Base-by-base conservation (phyloP, 306 rosid genomes). In the Dryas drummondii region DNA sequence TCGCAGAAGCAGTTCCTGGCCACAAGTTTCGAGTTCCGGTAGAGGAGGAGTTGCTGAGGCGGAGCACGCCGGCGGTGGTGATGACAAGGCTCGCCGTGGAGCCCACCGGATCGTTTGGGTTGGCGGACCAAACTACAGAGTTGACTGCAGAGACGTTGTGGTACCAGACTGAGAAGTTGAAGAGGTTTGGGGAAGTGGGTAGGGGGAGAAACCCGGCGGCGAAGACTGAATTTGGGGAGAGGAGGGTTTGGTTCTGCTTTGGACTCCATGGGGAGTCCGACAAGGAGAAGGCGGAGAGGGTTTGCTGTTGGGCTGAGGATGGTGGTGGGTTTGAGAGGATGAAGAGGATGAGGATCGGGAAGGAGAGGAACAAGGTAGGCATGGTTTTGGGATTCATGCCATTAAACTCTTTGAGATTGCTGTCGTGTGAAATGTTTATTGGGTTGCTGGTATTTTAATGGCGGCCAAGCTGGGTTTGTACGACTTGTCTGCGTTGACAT, bases 151-250 rank as follows among this genome's bases (percentile, higher is more conserved):
- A 80, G 57, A 81, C 27, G 19, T 80, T 69, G 40, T 54, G 9
- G 82, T 70, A 89, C 90, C 91, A 87, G 60, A 91, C 53, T 10
- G 94, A 89, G 91, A 91, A 91, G 37, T 61, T 76, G 87, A 66
- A 89, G 76, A 44, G 81, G 45, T 77, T 77, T 42, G 3, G 58
- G 37, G 83, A 62, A 7, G 41, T 26, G 44, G 92, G 79, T 7
- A 54, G 13, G 57, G 14, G 70, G 3, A 9, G 54, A 66, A 91
- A 91, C 4, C 97, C 97, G 4, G 97, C 91, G 14, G 85, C 57
- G 89, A 91, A 91, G 48, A 66, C 51, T 41, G 82, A 75, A 79
- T 86, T 83, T n/a, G 79, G 83, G 13, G 97, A 91, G 63, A 68
- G 17, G 32, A 91, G 84, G 65, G 55, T 78, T n/a, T 0, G 82